Conservation (phyloP, 441 rosid species). For the Eruca vesicaria region DNA sequence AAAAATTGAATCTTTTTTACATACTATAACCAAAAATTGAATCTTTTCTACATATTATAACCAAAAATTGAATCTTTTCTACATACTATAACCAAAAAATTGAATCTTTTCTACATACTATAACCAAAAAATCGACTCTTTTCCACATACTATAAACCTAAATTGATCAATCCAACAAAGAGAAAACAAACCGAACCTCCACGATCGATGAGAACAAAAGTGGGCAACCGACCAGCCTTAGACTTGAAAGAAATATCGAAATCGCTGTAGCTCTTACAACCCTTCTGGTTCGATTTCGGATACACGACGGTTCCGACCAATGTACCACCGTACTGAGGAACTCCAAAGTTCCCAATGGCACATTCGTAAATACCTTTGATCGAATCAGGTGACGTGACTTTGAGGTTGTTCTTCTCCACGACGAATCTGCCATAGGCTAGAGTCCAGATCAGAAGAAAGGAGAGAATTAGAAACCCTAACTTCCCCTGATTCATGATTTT, state of each 20-base stretch:
- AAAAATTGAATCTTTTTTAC: background rate
- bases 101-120: background rate
- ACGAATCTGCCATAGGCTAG: slow-evolving; percentile 38
- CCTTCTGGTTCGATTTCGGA: slow-evolving; percentile 50
- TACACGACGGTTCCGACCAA: slow-evolving; percentile 50
- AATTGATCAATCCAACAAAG: background rate
- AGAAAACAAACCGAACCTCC: slow-evolving; percentile 42
- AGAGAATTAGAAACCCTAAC: slow-evolving; percentile 42
- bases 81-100: background rate
- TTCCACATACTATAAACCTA: background rate
- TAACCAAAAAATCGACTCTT: background rate
- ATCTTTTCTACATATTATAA: background rate
- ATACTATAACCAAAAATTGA: background rate
- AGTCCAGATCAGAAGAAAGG: slow-evolving; percentile 49
- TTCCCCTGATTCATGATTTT: slow-evolving; percentile 53
- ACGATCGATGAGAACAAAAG: slow-evolving; percentile 52
- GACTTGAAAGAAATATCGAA: slow-evolving; percentile 46
- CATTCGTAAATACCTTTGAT: slow-evolving; percentile 55
- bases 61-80: background rate
- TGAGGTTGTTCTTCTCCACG: slow-evolving; percentile 60
- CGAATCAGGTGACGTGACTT: slow-evolving; percentile 50
- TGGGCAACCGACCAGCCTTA: slow-evolving; percentile 44
- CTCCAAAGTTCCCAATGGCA: slow-evolving; percentile 58
- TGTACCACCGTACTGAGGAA: slow-evolving; percentile 59
- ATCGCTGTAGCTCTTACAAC: slow-evolving; percentile 44